Percentiles rank a stretch among this genome's conserved stretches.
Evolutionary conservation across 495 filamentous ascomycete species (phyloP).

Genomic region (Aspergillus incahuasiensis): DNA sequence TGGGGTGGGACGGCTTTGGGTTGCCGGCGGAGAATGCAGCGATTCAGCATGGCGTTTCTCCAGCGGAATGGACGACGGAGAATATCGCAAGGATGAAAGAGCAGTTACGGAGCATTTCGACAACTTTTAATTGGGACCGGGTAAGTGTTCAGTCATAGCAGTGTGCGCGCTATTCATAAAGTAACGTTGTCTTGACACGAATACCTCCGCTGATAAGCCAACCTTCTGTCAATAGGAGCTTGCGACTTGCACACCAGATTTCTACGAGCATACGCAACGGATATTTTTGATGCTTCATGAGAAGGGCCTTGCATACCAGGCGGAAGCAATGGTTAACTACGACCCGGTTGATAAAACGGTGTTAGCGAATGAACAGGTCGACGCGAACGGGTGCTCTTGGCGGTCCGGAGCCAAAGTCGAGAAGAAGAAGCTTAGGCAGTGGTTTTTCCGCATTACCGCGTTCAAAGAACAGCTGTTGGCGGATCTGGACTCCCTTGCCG

Average conservation of each 20-base stretch:
- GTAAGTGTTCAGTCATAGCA: conserved; percentile 55
- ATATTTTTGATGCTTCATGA: conserved; percentile 74
- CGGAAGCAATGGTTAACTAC: conserved; percentile 79
- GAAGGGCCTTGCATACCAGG: conserved; percentile 70
- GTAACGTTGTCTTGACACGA: background rate
- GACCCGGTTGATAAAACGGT: conserved; percentile 88
- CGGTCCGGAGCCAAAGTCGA: conserved; percentile 82
- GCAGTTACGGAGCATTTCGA: conserved; percentile 72
- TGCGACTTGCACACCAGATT: conserved; percentile 73
- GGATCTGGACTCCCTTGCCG: conserved; percentile 62
- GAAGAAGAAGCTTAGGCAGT: conserved; percentile 74
- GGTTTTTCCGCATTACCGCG: conserved; percentile 81
- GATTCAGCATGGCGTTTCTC: conserved; percentile 78
- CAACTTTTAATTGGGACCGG: conserved; percentile 74
- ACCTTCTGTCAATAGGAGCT: conserved; percentile 55
- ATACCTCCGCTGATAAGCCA: conserved; percentile 5
- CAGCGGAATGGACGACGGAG: conserved; percentile 68
- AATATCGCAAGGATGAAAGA: conserved; percentile 84
- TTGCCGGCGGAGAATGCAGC: conserved; percentile 90
- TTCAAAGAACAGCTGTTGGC: conserved; percentile 70
- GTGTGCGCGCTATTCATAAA: background rate
- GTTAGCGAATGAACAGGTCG: conserved; percentile 87
- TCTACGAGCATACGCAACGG: conserved; percentile 84
- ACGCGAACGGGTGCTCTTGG: conserved; percentile 79
- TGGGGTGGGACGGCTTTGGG: conserved; percentile 94